A percentile compares a stretch with the other conserved stretches of the same genome.
Conservation (phyloP, 139 green algal species). For the Tetradesmus obliquus region DNA sequence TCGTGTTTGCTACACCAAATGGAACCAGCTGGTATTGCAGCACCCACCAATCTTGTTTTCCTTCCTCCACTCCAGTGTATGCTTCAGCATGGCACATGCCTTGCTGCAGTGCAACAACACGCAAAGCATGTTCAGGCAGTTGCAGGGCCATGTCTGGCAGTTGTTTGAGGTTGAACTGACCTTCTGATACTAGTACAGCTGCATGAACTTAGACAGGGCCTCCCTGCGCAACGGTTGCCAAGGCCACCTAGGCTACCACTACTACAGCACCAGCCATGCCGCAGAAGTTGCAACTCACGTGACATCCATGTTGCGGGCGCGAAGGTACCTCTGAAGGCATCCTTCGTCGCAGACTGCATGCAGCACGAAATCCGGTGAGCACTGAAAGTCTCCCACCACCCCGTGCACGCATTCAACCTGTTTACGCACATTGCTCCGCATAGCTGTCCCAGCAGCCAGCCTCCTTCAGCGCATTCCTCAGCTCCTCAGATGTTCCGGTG, state of each 20-base stretch:
- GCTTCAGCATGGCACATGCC: constrained; percentile 40
- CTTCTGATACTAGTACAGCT: not conserved
- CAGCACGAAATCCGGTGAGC: not conserved
- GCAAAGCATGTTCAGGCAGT: not conserved
- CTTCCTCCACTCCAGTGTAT: constrained; percentile 51
- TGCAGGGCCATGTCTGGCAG: not conserved
- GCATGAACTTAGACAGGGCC: not conserved
- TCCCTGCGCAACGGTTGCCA: too few species aligned
- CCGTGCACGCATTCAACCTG: not conserved
- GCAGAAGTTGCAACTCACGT: constrained; percentile 11
- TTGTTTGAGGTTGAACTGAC: not conserved
- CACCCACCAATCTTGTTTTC: constrained; percentile 46
- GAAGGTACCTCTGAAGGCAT: constrained; percentile 45
- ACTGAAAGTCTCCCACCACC: not conserved
- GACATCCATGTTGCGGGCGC: constrained; percentile 32
- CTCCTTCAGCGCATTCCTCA: not conserved
- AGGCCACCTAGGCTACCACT: not conserved
- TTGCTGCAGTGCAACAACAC: constrained; percentile 30
- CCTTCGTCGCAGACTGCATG: constrained; percentile 33
- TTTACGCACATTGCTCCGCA: not conserved
- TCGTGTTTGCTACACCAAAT: too few species aligned
- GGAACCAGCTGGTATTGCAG: too few species aligned
- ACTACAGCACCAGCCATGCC: not conserved
- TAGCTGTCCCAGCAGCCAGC: constrained; percentile 12
- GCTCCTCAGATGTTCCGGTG: not conserved